phyloP scores from a whole-genome alignment of 768 basidiomycete genomes.

The Chalciporus sphaerocephalus region DNA sequence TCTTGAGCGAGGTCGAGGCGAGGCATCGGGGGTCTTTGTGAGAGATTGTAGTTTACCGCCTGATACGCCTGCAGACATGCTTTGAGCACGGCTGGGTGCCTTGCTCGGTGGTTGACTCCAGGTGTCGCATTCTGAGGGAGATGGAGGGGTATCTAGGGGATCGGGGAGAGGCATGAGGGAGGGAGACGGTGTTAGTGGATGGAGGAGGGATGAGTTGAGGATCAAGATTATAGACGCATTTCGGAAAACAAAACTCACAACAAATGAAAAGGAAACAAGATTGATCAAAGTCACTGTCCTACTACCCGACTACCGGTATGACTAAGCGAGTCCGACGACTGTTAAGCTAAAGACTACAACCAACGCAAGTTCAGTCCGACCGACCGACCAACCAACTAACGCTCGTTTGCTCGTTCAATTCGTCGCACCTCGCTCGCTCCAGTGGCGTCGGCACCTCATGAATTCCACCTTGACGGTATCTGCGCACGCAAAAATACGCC shows the following conservation, averaged over 20 bases:
- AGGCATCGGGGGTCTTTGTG: conserved; percentile 8
- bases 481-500: conserved; percentile 15
- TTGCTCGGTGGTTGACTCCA: conserved; percentile 58
- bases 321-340: conserved; percentile 22
- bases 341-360: no score
- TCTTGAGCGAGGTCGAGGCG: conserved; percentile 23
- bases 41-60: conserved; percentile 26
- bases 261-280: conserved; percentile 6
- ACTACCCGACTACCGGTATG: conserved; percentile 9
- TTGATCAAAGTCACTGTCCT: conserved; percentile 1
- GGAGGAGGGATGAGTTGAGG: neutral
- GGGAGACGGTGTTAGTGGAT: neutral
- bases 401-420: no score
- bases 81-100: conserved; percentile 42
- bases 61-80: conserved; percentile 35
- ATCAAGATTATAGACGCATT: neutral
- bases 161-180: conserved; percentile 38
- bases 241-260: neutral
- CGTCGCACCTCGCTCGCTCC: conserved; percentile 1
- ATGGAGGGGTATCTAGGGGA: conserved; percentile 43
- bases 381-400: no score
- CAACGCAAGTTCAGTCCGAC: no score
- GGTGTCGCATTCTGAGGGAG: conserved; percentile 54
- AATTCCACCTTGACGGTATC: neutral
- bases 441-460: conserved; percentile 2